Conservation (phyloP, 495 filamentous ascomycete genomes). For the Margaritispora aquatica region DNA sequence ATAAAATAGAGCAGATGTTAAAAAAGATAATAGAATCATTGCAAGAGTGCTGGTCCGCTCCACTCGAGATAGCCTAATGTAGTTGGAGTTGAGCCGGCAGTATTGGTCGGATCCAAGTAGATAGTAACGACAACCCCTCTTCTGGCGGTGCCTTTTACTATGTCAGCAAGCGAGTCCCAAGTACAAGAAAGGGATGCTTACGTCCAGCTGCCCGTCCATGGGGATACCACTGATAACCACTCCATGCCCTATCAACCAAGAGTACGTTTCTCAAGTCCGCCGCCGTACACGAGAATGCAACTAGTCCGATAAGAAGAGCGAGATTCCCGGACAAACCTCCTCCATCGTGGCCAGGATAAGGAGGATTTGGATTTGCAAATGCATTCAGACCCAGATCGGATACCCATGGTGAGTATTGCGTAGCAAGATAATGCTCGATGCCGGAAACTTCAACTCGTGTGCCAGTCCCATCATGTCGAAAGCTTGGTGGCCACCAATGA, state of each 20-base stretch:
- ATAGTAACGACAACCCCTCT: slow-evolving; percentile 18
- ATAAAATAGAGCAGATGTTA: not conserved
- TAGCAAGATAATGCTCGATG: slow-evolving; percentile 2
- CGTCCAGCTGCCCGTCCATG: slow-evolving; percentile 14
- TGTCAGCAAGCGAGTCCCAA: not conserved
- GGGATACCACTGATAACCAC: slow-evolving; percentile 5
- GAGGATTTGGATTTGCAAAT: not conserved
- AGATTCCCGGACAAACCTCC: slow-evolving; percentile 18
- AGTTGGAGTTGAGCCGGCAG: slow-evolving; percentile 4
- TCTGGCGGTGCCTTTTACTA: not conserved
- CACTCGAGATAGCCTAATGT: slow-evolving; percentile 10
- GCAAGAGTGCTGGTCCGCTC: not conserved
- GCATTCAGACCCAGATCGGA: not conserved
- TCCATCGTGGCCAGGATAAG: not conserved
- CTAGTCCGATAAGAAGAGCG: slow-evolving; percentile 13
- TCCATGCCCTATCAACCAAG: slow-evolving; percentile 16
- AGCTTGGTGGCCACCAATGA: slow-evolving; percentile 17
- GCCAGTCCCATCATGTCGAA: slow-evolving; percentile 7
- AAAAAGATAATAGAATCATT: not conserved
- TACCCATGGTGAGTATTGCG: slow-evolving; percentile 8
- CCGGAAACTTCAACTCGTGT: slow-evolving; percentile 10
- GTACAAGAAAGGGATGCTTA: slow-evolving; percentile 3
- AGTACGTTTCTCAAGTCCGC: slow-evolving; percentile 8
- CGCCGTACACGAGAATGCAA: slow-evolving; percentile 18
- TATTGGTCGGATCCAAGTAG: slow-evolving; percentile 20